Base-by-base conservation (phyloP, 176 grass and related monocot species). In the Areca catechu region DNA sequence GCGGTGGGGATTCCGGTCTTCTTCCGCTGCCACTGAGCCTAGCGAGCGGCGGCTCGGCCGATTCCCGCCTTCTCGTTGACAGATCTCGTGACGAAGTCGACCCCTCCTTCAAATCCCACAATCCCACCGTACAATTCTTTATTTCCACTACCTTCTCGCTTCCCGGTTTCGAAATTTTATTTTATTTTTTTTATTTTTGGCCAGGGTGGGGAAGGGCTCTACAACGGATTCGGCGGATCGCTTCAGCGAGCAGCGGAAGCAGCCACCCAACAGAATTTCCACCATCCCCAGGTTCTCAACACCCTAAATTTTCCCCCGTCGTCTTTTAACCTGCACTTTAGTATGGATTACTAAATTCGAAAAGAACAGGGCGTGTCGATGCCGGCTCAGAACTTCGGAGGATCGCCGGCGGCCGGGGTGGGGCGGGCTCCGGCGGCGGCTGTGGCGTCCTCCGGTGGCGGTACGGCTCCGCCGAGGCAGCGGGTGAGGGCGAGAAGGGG, bases 61-160 rank as follows among this genome's bases (percentile, higher is more conserved):
- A 43, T 12, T 43, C 34, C 34, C 34, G 34, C 34, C 34, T 43
- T 43, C 34, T 43, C 15, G 48, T 54, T 16, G 78, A 22, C 22
- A 24, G 19, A 20, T 68, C 82, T 3, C 56, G 65, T 20, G 86
- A 78, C 47, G 85, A 88, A 48, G 72, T 91, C n/a, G 87, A 90
- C 16, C 71, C 80, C 20, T 60, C 72, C 16, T 98, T 88, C 80
- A 85, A 83, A 75, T 92, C 87, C 9, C 76, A 78, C 59, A 85
- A 89, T 68, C 65, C 76, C 71, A 60, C 81, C 67, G 93, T 91
- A 79, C 4, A 68, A 53, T 18, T 53, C 30, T 24, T 50, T 55
- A 37, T 20, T 55, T 37, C 22, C 4, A n/a, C 28, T 67, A 2
- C 24, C 16, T 12, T 51, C 18, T 20, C 27, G 17, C 29, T 17